These are phyloP conservation scores for Lasiosphaeria ovina DNA, from an alignment of 495 filamentous ascomycete species.

Conservation along the genomic window DNA sequence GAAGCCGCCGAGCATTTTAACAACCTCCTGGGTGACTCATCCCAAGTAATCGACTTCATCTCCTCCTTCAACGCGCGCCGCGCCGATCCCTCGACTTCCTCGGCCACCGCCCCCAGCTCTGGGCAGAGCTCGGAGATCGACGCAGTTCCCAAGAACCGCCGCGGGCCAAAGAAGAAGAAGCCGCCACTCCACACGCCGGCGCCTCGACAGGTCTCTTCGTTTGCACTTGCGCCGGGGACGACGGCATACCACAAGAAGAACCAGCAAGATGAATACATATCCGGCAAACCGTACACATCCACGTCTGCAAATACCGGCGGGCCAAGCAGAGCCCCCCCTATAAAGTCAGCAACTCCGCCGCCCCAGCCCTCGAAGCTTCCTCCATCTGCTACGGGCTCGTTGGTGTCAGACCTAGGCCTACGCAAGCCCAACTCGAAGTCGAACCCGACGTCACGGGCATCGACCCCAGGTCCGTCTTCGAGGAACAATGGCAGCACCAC, in stretches of 20 bases:
- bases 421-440: conserved; percentile 62
- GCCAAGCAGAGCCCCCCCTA: conserved; percentile 40
- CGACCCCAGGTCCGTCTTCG: conserved; percentile 49
- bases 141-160: conserved; percentile 29
- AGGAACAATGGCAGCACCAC: conserved; percentile 34
- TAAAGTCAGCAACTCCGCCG: conserved; percentile 33
- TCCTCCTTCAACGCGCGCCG: conserved; percentile 81
- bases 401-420: conserved; percentile 71
- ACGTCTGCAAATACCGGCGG: conserved; percentile 30
- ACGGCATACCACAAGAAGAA: conserved; percentile 43
- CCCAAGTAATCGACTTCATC: conserved; percentile 86
- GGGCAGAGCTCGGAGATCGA: conserved; percentile 28
- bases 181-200: conserved; percentile 58
- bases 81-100: conserved; percentile 38
- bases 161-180: conserved; percentile 56
- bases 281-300: conserved; percentile 32
- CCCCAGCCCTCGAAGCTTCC: conserved; percentile 50
- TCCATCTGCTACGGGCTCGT: conserved; percentile 67
- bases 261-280: conserved; percentile 40
- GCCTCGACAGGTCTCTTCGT: conserved; percentile 61
- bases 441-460: conserved; percentile 51
- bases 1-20: conserved; percentile 80
- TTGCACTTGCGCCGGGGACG: conserved; percentile 34
- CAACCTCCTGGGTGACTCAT: conserved; percentile 82
- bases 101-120: conserved; percentile 22